A percentile compares a stretch with the other conserved stretches of the same genome.
Evolutionary conservation across 176 grass and related monocot species (phyloP).

Genomic region (Ensete glaucum): DNA sequence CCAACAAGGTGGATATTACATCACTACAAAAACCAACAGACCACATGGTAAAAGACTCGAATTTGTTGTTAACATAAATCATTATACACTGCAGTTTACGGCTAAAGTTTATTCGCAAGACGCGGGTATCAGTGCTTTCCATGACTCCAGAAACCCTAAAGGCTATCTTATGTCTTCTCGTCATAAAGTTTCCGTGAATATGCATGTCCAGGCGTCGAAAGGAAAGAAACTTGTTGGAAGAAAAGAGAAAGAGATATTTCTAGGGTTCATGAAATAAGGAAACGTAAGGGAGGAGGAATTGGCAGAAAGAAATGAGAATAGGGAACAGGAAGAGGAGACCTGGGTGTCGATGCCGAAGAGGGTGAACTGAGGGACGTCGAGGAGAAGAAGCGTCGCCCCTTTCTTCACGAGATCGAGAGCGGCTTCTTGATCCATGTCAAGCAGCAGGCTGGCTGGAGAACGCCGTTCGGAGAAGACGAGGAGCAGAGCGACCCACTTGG

Average conservation of each 20-base stretch:
- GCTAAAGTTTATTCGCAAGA: background rate
- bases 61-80: no score
- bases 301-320: background rate
- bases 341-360: conserved; percentile 77
- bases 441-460: background rate
- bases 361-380: conserved; percentile 69
- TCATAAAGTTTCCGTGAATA: no score
- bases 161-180: no score
- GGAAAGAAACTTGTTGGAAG: no score
- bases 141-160: background rate
- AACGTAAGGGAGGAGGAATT: background rate
- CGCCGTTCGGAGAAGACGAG: background rate
- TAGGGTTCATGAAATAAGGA: background rate
- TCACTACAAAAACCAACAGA: no score
- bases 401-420: conserved; percentile 65
- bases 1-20: no score
- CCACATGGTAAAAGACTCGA: no score
- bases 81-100: background rate
- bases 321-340: conserved; percentile 20
- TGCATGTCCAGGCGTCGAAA: no score
- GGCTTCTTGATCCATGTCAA: conserved; percentile 39
- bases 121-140: background rate
- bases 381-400: conserved; percentile 62
- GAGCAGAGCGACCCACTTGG: no score
- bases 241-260: background rate